Base-by-base conservation (phyloP, 169 alveolate species). In the Eimeria acervulina region DNA sequence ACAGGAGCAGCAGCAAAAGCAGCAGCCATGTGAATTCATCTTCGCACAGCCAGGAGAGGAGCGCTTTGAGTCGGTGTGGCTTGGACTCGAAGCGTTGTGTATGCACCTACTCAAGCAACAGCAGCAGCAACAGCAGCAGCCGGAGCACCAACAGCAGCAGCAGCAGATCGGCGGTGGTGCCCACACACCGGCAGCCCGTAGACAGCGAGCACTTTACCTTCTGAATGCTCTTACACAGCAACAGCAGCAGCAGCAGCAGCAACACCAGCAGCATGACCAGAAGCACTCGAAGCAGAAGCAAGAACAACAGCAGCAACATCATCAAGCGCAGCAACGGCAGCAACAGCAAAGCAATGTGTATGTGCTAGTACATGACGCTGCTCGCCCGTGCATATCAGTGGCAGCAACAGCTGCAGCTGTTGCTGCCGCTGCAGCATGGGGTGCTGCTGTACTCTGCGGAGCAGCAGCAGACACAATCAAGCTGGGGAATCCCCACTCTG, bases 1-100 rank as follows among this genome's bases (percentile, higher is more conserved):
- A 13, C 81, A 70, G 81, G 42, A 70, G 81, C 81, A 70, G 81
- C 81, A 70, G 81, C 76, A 66, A 28, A n/a, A n/a, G n/a, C n/a
- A n/a, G n/a, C 81, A 70, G 44, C 13, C 81, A 12, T 70, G 81
- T n/a, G 81, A 28, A 7, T 70, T 70, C 23, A 31, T 70, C 8
- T 70, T 70, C 44, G 81, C 81, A 10, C 44, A 28, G 81, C 81
- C 81, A 70, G 81, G 81, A 28, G 81, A n/a, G 81, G 81, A 70
- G 81, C 81, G 81, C 51, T 70, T 28, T 28, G 81, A 70, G 42
- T 70, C 81, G 1, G 81, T 70, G 38, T 70, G 81, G 81, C 81
- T 31, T 2, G 81, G 81, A 10, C 51, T 70, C 38, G 81, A 70
- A 36, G 51, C 38, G 5, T 12, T 70, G 51, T 70, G 81, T 40